These are phyloP conservation scores for Inga laurina DNA, from an alignment of 306 rosid species.

Conservation along the genomic window DNA sequence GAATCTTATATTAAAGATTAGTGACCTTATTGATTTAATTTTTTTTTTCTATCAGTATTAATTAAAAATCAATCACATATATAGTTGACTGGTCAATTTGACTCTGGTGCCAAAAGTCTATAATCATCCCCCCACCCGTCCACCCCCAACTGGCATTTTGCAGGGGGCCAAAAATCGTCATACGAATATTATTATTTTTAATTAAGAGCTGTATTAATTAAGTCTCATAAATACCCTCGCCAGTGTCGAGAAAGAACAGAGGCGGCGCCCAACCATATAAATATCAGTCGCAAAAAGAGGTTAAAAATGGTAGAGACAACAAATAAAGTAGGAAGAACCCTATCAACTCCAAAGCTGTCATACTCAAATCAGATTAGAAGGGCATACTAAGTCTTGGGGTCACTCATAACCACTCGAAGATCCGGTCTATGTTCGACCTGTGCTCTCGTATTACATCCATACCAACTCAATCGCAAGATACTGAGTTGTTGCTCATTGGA, in stretches of 20 bases:
- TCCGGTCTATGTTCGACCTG: not conserved
- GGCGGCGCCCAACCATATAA: not conserved
- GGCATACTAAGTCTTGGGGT: not conserved
- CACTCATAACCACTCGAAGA: not conserved
- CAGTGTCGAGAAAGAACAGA: not conserved
- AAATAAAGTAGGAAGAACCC: not conserved
- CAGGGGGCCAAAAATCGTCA: not conserved
- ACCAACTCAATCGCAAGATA: not conserved
- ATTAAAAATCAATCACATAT: not conserved
- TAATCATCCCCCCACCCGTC: not conserved
- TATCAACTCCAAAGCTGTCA: not conserved
- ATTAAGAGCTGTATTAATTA: not conserved
- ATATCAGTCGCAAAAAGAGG: not conserved
- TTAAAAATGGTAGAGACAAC: not conserved
- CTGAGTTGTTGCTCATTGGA: not conserved
- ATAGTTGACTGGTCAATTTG: slow-evolving; percentile 1
- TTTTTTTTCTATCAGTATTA: no score
- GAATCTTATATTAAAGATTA: no score
- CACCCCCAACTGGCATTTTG: not conserved
- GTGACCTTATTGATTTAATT: no score
- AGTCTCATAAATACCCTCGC: not conserved
- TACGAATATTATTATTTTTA: not conserved
- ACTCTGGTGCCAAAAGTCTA: no score
- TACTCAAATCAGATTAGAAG: not conserved
- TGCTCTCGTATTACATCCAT: not conserved